These are phyloP conservation scores for Cryptomeria japonica DNA, from an alignment of 75 land plant species.

Conservation along the genomic window DNA sequence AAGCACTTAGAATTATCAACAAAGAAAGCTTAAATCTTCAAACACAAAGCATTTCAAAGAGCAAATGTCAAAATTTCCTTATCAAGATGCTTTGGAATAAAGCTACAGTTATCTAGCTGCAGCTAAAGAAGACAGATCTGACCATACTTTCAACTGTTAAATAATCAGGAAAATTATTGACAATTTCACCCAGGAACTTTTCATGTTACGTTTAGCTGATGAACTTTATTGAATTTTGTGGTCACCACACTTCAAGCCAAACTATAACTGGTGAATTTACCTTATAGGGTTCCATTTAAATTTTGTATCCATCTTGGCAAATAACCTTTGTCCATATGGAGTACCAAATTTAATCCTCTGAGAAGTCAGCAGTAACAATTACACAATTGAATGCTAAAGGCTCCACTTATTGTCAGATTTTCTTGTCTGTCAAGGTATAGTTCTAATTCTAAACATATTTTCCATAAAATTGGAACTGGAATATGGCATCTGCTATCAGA, in stretches of 20 bases:
- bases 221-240: background rate
- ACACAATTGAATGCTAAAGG: background rate
- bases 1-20: no score
- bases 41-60: background rate
- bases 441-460: no score
- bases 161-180: background rate
- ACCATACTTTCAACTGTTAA: background rate
- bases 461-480: background rate
- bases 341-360: background rate
- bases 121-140: background rate
- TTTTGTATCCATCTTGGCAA: background rate
- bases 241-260: background rate
- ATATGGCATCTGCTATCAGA: background rate
- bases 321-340: background rate
- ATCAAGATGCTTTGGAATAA: background rate
- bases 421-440: background rate
- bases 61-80: background rate
- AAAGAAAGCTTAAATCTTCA: background rate
- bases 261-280: background rate
- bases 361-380: background rate
- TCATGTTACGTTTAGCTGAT: background rate
- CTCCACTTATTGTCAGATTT: background rate
- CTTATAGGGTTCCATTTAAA: background rate
- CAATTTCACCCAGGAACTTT: background rate
- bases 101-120: background rate